Base-by-base conservation (phyloP, 495 filamentous ascomycete species). In the Articulospora tetracladia region DNA sequence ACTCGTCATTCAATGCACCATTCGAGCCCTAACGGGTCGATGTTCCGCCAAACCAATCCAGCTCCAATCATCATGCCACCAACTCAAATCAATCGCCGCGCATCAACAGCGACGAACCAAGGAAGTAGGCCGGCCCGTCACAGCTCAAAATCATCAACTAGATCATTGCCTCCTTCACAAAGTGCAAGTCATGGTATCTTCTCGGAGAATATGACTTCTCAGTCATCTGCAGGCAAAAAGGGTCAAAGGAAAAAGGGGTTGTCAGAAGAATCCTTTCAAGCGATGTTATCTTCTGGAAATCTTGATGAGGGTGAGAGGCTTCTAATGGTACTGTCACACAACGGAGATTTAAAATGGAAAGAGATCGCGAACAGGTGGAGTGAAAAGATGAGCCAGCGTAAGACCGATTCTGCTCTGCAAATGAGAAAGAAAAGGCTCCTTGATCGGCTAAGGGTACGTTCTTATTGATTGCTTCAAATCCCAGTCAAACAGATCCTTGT, bases 351-450 rank as follows among this genome's bases (percentile, higher is more conserved):
- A n/a, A 30, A 49, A 12, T 68, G 66, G 62, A 65, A 65, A 50
- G 59, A 65, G 24, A 39, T 63, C 1, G 27, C 46, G 15, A 30
- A 12, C 8, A 58, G 53, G n/a, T 65, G 57, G 26, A 58, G 57
- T 47, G 44, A 52, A 24, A 12, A 15, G 15, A 57, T 53, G 1
- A 51, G 50, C n/a, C 53, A 63, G 25, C 27, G 32, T 10, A 60
- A 57, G 47, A 60, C 57, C 36, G 56, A 62, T 28, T 27, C 62
- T 19, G 60, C 62, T 19, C 49, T 65, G 28, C 66, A 68, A 24
- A 68, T 68, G 66, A 41, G 62, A 36, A 60, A 60, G 28, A 65
- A 63, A 52, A 36, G 66, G 15, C 26, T 63, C 15, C 12, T 61
- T 12, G 61, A 67, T 36, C 49, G 59, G 25, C 26, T 67, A 30